Percentiles rank a stretch among this genome's conserved stretches.
Conservation (phyloP, 2,329 filamentous ascomycete species). For the Colletotrichum australisinense region DNA sequence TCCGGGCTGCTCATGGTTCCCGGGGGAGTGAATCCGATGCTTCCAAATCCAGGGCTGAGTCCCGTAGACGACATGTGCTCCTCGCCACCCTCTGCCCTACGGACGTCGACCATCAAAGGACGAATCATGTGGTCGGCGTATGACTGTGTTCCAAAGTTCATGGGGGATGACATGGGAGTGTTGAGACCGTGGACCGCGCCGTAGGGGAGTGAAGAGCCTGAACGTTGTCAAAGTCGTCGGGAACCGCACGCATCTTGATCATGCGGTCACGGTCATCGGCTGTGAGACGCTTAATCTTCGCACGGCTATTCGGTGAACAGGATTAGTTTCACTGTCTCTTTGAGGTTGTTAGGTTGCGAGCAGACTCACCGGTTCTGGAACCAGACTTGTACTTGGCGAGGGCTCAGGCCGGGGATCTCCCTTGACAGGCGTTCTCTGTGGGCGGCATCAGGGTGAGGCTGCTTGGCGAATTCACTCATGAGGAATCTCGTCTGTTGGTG, state of each 20-base stretch:
- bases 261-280: conserved; percentile 78
- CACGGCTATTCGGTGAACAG: conserved; percentile 58
- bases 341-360: neutral
- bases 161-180: conserved; percentile 59
- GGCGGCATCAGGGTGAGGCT: conserved; percentile 92
- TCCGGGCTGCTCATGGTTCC: conserved; percentile 63
- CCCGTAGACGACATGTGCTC: conserved; percentile 75
- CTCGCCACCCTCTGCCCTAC: conserved; percentile 68
- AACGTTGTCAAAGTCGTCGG: conserved; percentile 77
- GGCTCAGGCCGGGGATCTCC: conserved; percentile 91
- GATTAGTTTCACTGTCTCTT: conserved; percentile 35
- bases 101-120: conserved; percentile 76
- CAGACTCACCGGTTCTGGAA: conserved; percentile 90
- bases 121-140: conserved; percentile 73
- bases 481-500: conserved; percentile 97
- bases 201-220: conserved; percentile 75
- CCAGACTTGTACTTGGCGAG: conserved; percentile 96
- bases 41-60: conserved; percentile 75
- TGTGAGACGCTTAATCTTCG: conserved; percentile 78
- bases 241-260: conserved; percentile 78
- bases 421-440: conserved; percentile 88
- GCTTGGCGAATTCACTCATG: conserved; percentile 96
- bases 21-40: conserved; percentile 71
- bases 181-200: conserved; percentile 68
- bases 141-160: conserved; percentile 59